Base-by-base conservation (phyloP, 1,284 basidiomycete genomes). In the Fomitopsis palustris region DNA sequence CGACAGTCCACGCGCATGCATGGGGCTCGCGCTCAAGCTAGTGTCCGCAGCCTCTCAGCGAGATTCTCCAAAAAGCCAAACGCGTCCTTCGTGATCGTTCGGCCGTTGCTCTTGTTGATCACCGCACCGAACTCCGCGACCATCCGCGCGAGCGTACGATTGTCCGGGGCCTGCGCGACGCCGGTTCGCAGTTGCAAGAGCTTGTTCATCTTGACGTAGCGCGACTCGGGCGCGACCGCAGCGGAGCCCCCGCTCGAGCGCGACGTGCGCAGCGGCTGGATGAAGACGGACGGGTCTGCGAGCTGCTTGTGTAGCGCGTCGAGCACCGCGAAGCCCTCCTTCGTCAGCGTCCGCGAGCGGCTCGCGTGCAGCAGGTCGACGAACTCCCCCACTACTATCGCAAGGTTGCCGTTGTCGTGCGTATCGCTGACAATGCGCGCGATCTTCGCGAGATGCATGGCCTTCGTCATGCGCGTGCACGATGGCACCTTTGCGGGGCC, bases 61-160 rank as follows among this genome's bases (percentile, higher is more conserved):
- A 90, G 68, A 45, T 81, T 82, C 56, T 85, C 82, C 58, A 91
- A 72, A 70, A 91, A 91, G 5, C 78, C 80, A 67, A 90, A 81
- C 42, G 88, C 88, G 64, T 90, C 87, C 81, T 90, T 90, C 27
- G 87, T 90, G 53, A 90, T 76, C 54, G 84, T 88, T 63, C 86
- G 77, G 38, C 86, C 83, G 56, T 77, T 83, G 65, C 81, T 85
- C 68, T 80, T 78, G 68, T 88, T 84, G 33, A 85, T 89, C 55
- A 87, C 81, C 56, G 78, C 75, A 31, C 82, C 83, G 72, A 90
- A 90, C 54, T 89, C 87, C 14, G 79, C 77, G 9, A 90, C 81
- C 78, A 90, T 80, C 64, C 66, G 69, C 49, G 83, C 88, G 42
- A 90, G 77, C 51, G 76, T 75, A 68, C 75, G 77, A 64, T 86